Evolutionary conservation across 345 rosid genomes (phyloP).

Genomic region (Syzygium grande): DNA sequence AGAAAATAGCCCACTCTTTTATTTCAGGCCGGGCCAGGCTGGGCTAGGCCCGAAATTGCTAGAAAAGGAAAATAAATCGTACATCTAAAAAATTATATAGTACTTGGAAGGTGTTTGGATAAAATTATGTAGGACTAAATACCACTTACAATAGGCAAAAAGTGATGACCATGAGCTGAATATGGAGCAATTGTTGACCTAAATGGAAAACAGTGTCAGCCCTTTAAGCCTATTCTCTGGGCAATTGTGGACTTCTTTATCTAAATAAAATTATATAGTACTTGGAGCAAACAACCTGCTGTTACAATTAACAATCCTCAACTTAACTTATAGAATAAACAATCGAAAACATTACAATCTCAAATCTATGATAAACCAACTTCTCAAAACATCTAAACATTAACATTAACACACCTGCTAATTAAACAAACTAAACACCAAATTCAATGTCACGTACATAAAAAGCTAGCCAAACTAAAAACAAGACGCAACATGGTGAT

Average conservation of each 20-base stretch:
- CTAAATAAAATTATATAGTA: background rate
- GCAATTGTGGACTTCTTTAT: background rate
- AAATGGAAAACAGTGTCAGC: background rate
- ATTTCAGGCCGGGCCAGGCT: background rate
- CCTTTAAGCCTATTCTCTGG: background rate
- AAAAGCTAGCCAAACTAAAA: background rate
- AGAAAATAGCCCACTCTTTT: background rate
- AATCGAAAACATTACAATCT: background rate
- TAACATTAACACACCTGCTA: background rate
- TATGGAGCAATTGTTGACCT: background rate
- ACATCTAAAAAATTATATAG: background rate
- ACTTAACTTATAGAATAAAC: background rate
- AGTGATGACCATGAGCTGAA: background rate
- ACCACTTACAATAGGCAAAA: background rate
- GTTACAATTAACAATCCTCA: background rate
- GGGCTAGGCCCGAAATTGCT: background rate
- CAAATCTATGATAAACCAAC: background rate
- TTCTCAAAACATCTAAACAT: background rate
- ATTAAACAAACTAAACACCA: background rate
- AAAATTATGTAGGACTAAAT: background rate
- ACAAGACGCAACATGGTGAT: background rate
- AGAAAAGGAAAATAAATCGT: background rate
- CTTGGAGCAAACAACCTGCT: background rate
- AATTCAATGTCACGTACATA: background rate
- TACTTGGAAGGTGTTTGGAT: background rate